Base-by-base conservation (phyloP, 2,329 filamentous ascomycete genomes). In the Monascus ruber region DNA sequence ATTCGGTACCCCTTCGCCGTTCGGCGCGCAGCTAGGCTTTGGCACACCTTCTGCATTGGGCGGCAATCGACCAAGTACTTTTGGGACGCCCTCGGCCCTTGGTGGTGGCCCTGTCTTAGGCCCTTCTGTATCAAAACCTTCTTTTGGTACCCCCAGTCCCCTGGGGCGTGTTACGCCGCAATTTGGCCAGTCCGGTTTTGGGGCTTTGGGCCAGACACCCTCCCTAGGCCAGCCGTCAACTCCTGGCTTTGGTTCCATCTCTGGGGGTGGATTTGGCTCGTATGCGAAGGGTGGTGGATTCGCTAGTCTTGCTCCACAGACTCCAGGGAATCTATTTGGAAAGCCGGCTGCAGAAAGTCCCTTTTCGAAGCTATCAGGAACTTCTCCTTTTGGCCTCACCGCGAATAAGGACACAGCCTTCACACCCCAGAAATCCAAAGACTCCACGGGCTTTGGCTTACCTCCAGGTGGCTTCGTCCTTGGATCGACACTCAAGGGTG, bases 401-500 rank as follows among this genome's bases (percentile, higher is more conserved):
- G 35, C 51, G 31, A 40, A 51, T 35, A 41, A 41, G 7, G 44
- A 45, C 6, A 51, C 55, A 1, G 39, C 55, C 4, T 63, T 63
- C 39, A 26, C 46, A 3, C 35, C 53, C 11, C 51, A 55, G 35
- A 56, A 55, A 26, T 40, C 48, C 10, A 45, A 42, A 4, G 52
- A 52, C 31, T 37, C 56, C 24, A 37, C 50, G 0, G 28, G 28
- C 6, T 62, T 64, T 37, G 58, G 56, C 4, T 33, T 51, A 25
- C 46, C 50, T 5, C 37, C 48, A 9, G 42, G 50, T 42, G 52
- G 52, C n/a, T 71, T 71, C 46, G 55, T 53, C 5, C 47, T 70
- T 24, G 63, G 61, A 2, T 66, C 68, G 24, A 59, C 60, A 7
- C 69, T 71, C 44, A 68, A 68, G 47, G 53, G 52, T 3, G 67